Conservation (phyloP, 805 yeast species). For the Teunomyces panamensis region DNA sequence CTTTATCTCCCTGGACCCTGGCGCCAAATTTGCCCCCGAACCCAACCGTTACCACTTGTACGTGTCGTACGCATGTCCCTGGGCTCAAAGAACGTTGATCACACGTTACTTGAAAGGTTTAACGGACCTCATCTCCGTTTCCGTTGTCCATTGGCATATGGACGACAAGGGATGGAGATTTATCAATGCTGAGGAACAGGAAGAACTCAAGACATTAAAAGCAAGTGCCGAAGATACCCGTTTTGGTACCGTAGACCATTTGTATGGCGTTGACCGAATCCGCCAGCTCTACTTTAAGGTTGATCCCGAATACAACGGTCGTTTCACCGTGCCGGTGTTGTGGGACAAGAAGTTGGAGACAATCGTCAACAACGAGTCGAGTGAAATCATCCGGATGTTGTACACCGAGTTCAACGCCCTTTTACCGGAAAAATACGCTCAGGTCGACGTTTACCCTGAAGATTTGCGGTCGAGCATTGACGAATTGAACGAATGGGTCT, state of each 20-base stretch:
- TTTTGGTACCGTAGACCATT: conserved; percentile 38
- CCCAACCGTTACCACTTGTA: conserved; percentile 80
- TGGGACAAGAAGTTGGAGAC: conserved; percentile 85
- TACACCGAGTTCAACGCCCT: conserved; percentile 70
- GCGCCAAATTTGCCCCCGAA: conserved; percentile 70
- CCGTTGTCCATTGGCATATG: conserved; percentile 91
- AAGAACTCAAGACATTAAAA: conserved; percentile 43
- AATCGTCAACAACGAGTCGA: conserved; percentile 87
- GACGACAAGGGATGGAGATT: conserved; percentile 90
- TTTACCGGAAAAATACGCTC: conserved; percentile 45
- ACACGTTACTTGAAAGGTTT: conserved; percentile 71
- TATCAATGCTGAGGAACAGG: conserved; percentile 45
- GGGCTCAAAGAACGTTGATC: conserved; percentile 88
- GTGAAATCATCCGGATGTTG: conserved; percentile 84
- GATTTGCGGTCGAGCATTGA: conserved; percentile 58
- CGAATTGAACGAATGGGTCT: conserved; percentile 76
- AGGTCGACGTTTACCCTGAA: conserved; percentile 62
- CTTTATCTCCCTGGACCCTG: conserved; percentile 53
- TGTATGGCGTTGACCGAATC: conserved; percentile 58
- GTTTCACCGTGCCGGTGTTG: conserved; percentile 89
- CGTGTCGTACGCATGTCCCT: conserved; percentile 89
- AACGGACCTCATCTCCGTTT: conserved; percentile 53
- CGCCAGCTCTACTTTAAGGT: conserved; percentile 74
- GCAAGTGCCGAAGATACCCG: conserved; percentile 15
- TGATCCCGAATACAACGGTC: conserved; percentile 70